phyloP scores from a whole-genome alignment of 2,329 filamentous ascomycete species.

The Leptographium wingfieldii region DNA sequence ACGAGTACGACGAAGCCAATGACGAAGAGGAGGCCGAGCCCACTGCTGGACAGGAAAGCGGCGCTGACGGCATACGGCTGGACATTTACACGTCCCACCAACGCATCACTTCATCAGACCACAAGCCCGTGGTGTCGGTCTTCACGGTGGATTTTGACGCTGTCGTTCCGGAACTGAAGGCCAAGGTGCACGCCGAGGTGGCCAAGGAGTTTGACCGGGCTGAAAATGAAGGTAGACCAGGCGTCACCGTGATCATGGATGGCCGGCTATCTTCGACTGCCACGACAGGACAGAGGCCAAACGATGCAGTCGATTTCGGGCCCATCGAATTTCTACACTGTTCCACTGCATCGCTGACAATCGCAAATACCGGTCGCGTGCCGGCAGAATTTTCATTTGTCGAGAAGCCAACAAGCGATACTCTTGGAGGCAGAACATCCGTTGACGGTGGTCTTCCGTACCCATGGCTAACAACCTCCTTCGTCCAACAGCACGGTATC shows the following conservation, averaged over 20 bases:
- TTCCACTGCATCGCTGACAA: constrained; percentile 56
- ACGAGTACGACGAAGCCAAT: constrained; percentile 45
- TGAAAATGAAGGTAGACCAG: constrained; percentile 32
- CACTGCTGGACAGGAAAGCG: constrained; percentile 45
- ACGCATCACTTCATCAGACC: constrained; percentile 80
- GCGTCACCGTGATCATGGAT: constrained; percentile 51
- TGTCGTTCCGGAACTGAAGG: constrained; percentile 73
- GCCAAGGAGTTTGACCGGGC: constrained; percentile 77
- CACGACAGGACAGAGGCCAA: not conserved
- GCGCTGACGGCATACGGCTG: constrained; percentile 38
- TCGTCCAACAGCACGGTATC: constrained; percentile 36
- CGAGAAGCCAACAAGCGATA: constrained; percentile 47
- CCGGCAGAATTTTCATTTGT: constrained; percentile 70
- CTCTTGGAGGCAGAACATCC: constrained; percentile 19
- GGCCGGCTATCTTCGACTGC: constrained; percentile 26
- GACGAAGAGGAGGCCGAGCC: constrained; percentile 34
- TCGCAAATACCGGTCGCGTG: constrained; percentile 86
- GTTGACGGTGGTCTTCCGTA: constrained; percentile 19
- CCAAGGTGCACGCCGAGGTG: constrained; percentile 73
- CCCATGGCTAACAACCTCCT: constrained; percentile 59
- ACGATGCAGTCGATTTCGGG: constrained; percentile 59
- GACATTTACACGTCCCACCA: constrained; percentile 79
- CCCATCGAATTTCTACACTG: constrained; percentile 55
- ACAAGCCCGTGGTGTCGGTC: constrained; percentile 78
- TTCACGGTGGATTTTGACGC: constrained; percentile 81